Conservation (phyloP, 176 grass and related monocot species). For the Eragrostis nindensis region DNA sequence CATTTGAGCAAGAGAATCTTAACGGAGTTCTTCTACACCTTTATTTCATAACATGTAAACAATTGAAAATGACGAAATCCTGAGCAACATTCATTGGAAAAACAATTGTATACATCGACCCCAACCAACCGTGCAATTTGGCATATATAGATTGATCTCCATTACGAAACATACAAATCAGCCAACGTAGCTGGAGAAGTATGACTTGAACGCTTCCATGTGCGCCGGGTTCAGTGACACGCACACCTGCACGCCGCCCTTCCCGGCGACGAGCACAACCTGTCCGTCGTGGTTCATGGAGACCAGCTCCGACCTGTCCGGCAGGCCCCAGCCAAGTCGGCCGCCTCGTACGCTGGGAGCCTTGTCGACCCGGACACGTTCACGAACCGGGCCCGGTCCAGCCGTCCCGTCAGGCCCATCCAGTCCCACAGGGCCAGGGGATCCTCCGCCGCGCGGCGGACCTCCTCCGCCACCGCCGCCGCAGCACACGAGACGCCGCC, state of each 20-base stretch:
- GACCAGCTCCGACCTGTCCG: slow-evolving; percentile 34
- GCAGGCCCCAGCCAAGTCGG: slow-evolving; percentile 57
- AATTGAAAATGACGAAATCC: no score
- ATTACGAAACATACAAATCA: no score
- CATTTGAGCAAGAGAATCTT: no score
- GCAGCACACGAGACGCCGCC: background rate
- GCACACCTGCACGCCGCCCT: slow-evolving; percentile 34
- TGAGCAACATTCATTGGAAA: no score
- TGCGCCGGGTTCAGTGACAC: slow-evolving; percentile 23
- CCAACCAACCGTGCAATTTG: no score
- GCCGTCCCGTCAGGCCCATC: background rate
- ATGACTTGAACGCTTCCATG: slow-evolving; percentile 29
- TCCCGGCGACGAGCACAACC: slow-evolving; percentile 21
- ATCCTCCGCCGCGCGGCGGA: slow-evolving; percentile 13
- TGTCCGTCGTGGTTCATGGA: slow-evolving; percentile 46
- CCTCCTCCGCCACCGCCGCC: background rate
- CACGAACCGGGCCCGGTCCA: slow-evolving; percentile 2
- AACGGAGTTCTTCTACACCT: no score
- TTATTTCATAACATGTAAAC: no score
- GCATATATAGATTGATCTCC: no score
- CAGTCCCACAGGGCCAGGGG: slow-evolving; percentile 39
- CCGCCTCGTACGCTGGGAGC: slow-evolving; percentile 49
- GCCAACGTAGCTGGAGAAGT: background rate
- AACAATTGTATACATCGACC: no score
- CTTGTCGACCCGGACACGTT: slow-evolving; percentile 32